phyloP scores from a whole-genome alignment of 305 asterid genomes.

The Fraxinus ornus region DNA sequence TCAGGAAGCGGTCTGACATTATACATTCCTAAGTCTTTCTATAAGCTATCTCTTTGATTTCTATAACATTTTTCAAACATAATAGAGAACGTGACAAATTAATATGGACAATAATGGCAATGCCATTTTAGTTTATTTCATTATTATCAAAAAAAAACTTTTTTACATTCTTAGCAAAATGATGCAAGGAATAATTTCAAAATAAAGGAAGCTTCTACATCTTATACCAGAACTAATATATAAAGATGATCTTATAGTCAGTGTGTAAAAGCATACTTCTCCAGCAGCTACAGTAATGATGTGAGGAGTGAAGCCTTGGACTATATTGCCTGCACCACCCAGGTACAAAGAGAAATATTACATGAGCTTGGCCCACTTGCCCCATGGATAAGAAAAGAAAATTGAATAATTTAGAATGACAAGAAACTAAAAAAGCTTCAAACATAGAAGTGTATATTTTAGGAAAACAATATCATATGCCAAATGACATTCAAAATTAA shows the following conservation, averaged over 20 bases:
- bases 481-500: neutral
- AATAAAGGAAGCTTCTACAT: neutral
- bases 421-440: neutral
- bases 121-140: neutral
- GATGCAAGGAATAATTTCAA: neutral
- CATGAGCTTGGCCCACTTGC: neutral
- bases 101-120: neutral
- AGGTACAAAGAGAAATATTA: neutral
- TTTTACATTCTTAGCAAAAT: neutral
- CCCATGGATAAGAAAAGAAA: neutral
- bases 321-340: conserved; percentile 19
- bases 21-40: neutral
- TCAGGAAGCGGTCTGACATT: neutral
- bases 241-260: neutral
- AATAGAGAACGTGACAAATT: neutral
- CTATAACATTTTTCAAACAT: neutral
- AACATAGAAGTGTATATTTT: neutral
- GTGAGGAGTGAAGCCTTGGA: conserved; percentile 29
- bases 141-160: no score
- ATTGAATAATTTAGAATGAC: neutral
- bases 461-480: neutral
- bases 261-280: conserved; percentile 19
- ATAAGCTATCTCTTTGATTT: neutral
- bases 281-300: conserved; percentile 25
- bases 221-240: neutral